Conservation (phyloP, 495 filamentous ascomycete genomes). For the Lichina pygmaea region DNA sequence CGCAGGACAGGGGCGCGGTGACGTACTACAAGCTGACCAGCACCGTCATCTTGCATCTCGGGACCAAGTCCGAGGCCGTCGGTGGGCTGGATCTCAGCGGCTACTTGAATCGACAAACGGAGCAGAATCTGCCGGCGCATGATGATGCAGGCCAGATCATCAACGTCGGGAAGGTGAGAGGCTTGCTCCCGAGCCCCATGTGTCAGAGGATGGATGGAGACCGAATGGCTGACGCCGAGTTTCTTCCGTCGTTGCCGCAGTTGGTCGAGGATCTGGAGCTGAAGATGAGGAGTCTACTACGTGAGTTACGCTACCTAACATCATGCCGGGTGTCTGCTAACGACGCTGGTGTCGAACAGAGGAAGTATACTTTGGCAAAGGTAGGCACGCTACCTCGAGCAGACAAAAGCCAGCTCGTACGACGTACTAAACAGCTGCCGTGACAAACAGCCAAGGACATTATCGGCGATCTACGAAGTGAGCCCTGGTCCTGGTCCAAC, state of each 20-base stretch:
- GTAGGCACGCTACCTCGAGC: background rate
- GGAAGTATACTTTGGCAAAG: slow-evolving; percentile 97
- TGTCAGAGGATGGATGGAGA: too few relatives aligned
- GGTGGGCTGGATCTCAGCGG: slow-evolving; percentile 84
- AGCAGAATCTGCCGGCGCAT: slow-evolving; percentile 68
- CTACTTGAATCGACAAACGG: slow-evolving; percentile 87
- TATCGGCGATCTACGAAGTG: slow-evolving; percentile 87
- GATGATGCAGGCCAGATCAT: slow-evolving; percentile 83
- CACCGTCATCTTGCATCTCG: slow-evolving; percentile 79
- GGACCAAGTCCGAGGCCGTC: slow-evolving; percentile 38
- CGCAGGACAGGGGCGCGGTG: slow-evolving; percentile 64
- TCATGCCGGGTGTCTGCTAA: background rate
- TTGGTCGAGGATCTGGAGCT: slow-evolving; percentile 99
- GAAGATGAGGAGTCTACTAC: slow-evolving; percentile 95
- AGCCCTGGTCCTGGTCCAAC: slow-evolving; percentile 5
- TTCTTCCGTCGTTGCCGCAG: too few relatives aligned
- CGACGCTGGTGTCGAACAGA: slow-evolving; percentile 18
- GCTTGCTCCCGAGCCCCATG: background rate
- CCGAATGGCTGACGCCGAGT: too few relatives aligned
- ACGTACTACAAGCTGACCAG: slow-evolving; percentile 95
- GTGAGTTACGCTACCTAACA: slow-evolving; percentile 14
- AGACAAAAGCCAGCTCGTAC: too few relatives aligned
- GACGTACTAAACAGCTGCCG: too few relatives aligned
- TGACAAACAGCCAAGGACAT: slow-evolving; percentile 53
- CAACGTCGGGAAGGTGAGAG: slow-evolving; percentile 40